Percentiles rank a stretch among this genome's conserved stretches.
Conservation (phyloP, 495 filamentous ascomycete species). For the Cercophora samala region DNA sequence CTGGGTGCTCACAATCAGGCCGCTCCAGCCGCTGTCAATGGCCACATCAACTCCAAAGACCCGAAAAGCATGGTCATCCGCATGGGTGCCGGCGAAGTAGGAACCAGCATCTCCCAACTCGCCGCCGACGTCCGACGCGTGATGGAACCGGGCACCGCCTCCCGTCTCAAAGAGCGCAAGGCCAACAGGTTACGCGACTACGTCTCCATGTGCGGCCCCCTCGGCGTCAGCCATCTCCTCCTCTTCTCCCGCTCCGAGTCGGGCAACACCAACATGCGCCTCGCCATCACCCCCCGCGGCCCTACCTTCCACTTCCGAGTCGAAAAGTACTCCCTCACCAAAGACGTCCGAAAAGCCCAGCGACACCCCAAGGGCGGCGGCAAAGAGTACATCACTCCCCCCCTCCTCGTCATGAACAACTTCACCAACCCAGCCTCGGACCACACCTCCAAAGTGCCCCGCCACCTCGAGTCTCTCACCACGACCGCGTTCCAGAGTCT, state of each 20-base stretch:
- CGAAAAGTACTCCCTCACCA: constrained; percentile 92
- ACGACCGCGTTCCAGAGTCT: constrained; percentile 95
- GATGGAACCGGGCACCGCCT: constrained; percentile 94
- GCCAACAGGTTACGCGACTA: constrained; percentile 90
- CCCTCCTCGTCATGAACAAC: constrained; percentile 97
- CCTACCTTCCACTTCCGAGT: constrained; percentile 93
- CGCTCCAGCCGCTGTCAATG: constrained; percentile 32
- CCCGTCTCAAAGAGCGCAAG: constrained; percentile 81
- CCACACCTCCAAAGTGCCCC: constrained; percentile 61
- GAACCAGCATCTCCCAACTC: constrained; percentile 84
- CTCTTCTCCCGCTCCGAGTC: constrained; percentile 87
- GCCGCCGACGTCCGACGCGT: constrained; percentile 87
- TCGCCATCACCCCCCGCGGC: constrained; percentile 84
- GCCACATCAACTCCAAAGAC: constrained; percentile 50
- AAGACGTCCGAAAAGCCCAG: constrained; percentile 77
- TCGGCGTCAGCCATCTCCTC: constrained; percentile 90
- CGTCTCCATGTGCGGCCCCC: constrained; percentile 88
- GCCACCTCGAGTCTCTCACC: constrained; percentile 87
- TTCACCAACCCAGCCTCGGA: constrained; percentile 71
- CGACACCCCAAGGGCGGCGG: constrained; percentile 76
- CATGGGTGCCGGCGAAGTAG: constrained; percentile 90
- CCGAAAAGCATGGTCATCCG: constrained; percentile 99
- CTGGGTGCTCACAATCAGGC: constrained; percentile 61
- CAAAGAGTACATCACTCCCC: constrained; percentile 78
- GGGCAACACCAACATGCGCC: constrained; percentile 88